These are phyloP conservation scores for Bipolaris victoriae DNA, from an alignment of 2,329 filamentous ascomycete genomes.

Conservation along the genomic window DNA sequence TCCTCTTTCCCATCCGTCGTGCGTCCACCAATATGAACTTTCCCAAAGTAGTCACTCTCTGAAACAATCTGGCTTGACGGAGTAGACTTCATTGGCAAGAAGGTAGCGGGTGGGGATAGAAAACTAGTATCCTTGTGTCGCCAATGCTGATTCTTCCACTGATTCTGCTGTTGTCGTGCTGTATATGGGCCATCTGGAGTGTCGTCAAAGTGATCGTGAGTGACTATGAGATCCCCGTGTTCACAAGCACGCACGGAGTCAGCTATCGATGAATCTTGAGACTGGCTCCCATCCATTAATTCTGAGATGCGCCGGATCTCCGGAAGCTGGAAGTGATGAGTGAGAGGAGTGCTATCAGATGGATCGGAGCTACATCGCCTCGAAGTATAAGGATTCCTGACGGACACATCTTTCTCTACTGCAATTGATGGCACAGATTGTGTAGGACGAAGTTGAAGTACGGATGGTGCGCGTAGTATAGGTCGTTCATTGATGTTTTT, in stretches of 20 bases:
- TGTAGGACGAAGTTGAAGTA: slow-evolving; percentile 15
- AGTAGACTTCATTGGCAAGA: neutral
- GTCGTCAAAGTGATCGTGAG: slow-evolving; percentile 8
- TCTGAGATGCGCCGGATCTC: slow-evolving; percentile 11
- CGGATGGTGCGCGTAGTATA: slow-evolving; percentile 18
- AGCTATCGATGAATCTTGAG: neutral
- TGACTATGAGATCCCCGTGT: slow-evolving; percentile 11
- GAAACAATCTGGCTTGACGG: neutral
- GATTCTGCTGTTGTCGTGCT: neutral
- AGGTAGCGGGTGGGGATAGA: too few relatives aligned
- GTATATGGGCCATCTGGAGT: neutral
- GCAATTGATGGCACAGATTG: slow-evolving; percentile 11
- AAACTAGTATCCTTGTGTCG: neutral
- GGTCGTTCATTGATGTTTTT: slow-evolving; percentile 2
- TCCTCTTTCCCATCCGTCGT: neutral
- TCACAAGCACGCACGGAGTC: slow-evolving; percentile 9
- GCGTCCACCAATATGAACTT: slow-evolving; percentile 4
- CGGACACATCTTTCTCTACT: neutral
- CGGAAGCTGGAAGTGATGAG: slow-evolving; percentile 15
- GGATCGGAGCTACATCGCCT: slow-evolving; percentile 21
- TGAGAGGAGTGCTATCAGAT: slow-evolving; percentile 16
- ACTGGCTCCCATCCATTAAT: neutral
- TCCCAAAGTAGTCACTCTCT: slow-evolving; percentile 3
- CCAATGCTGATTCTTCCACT: slow-evolving; percentile 4
- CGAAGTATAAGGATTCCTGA: neutral